Conservation (phyloP, 257 asterid genomes). For the Solanum dulcamara region DNA sequence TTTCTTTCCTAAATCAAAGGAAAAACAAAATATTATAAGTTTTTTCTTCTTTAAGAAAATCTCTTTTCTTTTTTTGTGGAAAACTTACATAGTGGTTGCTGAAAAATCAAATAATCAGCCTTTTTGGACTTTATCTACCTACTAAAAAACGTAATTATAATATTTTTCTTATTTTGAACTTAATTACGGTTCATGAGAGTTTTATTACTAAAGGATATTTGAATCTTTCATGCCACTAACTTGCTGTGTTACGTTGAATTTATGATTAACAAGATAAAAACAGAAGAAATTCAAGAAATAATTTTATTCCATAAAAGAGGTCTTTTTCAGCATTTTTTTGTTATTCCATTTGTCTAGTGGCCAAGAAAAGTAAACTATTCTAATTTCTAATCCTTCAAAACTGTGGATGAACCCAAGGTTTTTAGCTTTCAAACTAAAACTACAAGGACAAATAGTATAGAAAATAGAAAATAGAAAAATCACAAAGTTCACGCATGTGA, state of each 20-base stretch:
- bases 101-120: neutral
- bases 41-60: neutral
- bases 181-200: no score
- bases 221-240: neutral
- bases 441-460: no score
- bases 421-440: slow-evolving; percentile 8
- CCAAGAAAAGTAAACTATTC: neutral
- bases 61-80: neutral
- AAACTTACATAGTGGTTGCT: neutral
- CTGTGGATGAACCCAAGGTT: slow-evolving; percentile 27
- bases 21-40: neutral
- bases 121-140: neutral
- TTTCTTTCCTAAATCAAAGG: neutral
- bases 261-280: neutral
- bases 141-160: neutral
- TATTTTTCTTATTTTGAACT: no score
- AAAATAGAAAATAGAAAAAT: neutral
- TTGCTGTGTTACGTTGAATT: neutral
- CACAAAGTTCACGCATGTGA: neutral
- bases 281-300: no score
- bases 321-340: neutral
- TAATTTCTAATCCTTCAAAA: slow-evolving; percentile 9
- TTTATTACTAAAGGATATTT: no score
- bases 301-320: neutral
- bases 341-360: neutral